Evolutionary conservation across 2,329 filamentous ascomycete genomes (phyloP).

Genomic region (Epicoccum sorghinum): DNA sequence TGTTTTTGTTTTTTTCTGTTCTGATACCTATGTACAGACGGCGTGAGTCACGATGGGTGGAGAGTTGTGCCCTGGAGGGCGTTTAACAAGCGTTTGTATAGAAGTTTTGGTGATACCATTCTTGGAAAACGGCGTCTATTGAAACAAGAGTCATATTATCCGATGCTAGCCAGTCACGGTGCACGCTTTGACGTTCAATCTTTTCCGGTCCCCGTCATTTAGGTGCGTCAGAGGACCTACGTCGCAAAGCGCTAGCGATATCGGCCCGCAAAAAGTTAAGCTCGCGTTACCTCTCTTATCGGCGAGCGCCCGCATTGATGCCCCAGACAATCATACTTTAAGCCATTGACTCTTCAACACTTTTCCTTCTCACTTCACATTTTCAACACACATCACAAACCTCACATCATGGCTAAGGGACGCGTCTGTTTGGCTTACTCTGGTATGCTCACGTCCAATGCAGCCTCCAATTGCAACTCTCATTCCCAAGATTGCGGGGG

Average conservation of each 20-base stretch:
- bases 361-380: constrained; percentile 14
- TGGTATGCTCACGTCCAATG: constrained; percentile 32
- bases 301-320: constrained; percentile 21
- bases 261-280: constrained; percentile 29
- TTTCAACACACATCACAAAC: neutral
- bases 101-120: constrained; percentile 11
- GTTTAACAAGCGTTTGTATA: constrained; percentile 2
- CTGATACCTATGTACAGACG: constrained; percentile 12
- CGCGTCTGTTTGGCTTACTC: constrained; percentile 59
- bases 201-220: constrained; percentile 1
- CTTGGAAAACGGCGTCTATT: neutral
- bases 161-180: constrained; percentile 8
- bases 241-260: constrained; percentile 15
- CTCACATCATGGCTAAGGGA: constrained; percentile 46
- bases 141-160: neutral
- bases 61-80: neutral
- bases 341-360: constrained; percentile 26
- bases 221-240: constrained; percentile 1
- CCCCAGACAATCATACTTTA: constrained; percentile 20
- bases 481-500: neutral
- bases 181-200: neutral
- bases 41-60: constrained; percentile 5
- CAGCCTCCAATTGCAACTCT: neutral
- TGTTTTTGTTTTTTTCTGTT: constrained; percentile 4
- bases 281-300: constrained; percentile 23